A percentile compares a stretch with the other conserved stretches of the same genome.
Conservation (phyloP, 306 rosid genomes). For the Lagenaria siceraria region DNA sequence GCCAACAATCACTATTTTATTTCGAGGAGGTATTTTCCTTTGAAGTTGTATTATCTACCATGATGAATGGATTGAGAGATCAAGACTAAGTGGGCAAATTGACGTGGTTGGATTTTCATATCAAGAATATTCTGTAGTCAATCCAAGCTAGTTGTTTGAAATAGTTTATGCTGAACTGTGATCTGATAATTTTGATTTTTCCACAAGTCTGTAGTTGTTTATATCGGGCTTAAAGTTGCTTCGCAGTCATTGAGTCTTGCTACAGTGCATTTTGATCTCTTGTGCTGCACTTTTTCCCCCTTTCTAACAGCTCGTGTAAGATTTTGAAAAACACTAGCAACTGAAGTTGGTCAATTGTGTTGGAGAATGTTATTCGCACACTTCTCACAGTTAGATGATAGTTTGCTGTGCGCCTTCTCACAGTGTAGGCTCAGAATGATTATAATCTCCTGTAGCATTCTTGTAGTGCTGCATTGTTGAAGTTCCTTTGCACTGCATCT, state of each 20-base stretch:
- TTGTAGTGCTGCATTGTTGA: not conserved
- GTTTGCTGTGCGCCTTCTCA: not conserved
- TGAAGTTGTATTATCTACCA: not conserved
- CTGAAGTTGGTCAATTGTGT: not conserved
- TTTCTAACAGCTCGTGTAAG: not conserved
- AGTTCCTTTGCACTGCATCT: not conserved
- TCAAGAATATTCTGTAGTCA: not conserved
- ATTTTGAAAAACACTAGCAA: not conserved
- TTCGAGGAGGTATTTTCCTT: not conserved
- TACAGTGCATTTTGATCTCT: not conserved
- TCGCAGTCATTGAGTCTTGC: not conserved
- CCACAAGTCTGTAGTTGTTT: not conserved
- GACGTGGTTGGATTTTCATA: not conserved
- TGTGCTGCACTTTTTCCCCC: not conserved
- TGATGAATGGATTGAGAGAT: not conserved
- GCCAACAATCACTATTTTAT: not conserved
- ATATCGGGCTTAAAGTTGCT: not conserved
- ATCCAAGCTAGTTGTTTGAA: not conserved
- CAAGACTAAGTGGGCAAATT: not conserved
- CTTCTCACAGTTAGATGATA: not conserved
- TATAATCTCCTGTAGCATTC: not conserved
- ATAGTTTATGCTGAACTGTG: not conserved
- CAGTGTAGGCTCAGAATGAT: not conserved
- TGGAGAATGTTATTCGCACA: not conserved
- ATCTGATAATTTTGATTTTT: not conserved